Conservation (phyloP, 495 filamentous ascomycete genomes). For the Zalerion maritima region DNA sequence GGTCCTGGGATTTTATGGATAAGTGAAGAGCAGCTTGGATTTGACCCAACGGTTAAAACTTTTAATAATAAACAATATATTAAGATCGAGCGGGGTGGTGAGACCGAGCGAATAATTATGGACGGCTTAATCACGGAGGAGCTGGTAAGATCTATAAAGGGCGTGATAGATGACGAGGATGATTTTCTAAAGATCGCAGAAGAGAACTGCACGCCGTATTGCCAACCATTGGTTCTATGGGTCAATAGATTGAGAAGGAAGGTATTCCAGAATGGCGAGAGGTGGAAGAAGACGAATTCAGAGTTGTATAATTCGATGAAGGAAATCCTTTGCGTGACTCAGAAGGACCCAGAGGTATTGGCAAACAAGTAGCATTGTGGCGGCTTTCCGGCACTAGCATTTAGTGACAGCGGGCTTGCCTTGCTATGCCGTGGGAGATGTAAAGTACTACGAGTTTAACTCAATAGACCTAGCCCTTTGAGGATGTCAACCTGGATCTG, state of each 20-base stretch:
- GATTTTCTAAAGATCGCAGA: conserved; percentile 11
- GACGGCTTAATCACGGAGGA: conserved; percentile 19
- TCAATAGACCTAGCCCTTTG: no score
- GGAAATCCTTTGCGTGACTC: conserved; percentile 17
- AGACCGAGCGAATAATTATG: conserved; percentile 19
- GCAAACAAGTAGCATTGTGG: no score
- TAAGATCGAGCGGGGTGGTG: conserved; percentile 15
- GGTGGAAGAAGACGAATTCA: conserved; percentile 12
- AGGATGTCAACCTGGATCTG: no score
- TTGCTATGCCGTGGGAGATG: no score
- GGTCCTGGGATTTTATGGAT: conserved; percentile 12
- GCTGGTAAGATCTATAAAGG: no score
- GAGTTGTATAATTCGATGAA: conserved; percentile 15
- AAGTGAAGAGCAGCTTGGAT: conserved; percentile 21
- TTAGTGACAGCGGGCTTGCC: no score
- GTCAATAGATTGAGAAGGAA: conserved; percentile 21
- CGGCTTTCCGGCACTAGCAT: no score
- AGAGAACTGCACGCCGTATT: conserved; percentile 18
- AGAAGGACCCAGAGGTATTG: no score
- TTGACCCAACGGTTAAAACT: conserved; percentile 17
- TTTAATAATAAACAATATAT: conserved; percentile 14
- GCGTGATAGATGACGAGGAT: no score
- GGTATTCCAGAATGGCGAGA: conserved; percentile 19
- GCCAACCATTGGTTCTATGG: conserved; percentile 19
- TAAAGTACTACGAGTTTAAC: no score